Evolutionary conservation across 345 rosid genomes (phyloP), one percentile per base, ranked within the genome.

Genomic region (Pistacia integerrima): DNA sequence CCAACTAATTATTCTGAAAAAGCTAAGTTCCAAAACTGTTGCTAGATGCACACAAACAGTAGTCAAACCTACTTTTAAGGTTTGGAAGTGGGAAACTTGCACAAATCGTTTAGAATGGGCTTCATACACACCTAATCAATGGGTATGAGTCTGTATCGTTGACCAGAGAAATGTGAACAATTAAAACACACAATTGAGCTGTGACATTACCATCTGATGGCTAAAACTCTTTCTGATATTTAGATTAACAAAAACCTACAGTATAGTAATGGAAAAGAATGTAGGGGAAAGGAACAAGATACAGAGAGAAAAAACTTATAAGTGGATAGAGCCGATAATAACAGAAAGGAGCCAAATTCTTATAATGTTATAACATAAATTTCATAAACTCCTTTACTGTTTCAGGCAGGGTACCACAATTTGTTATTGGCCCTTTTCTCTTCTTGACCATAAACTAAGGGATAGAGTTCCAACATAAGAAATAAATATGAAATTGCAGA

Each of bases 381-480:
- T 59, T 72, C 71, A 20, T 72, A n/a, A 46, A 25, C 71, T 48
- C 25, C 25, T 46, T 73, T 28, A 46, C 36, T 57, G n/a, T 46
- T 14, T 25, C 25, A 25, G 25, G 25, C 25, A 41, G 36, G 75
- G 55, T 44, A 56, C 25, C 8, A 44, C 58, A 25, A 73, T 46
- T 72, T 61, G 18, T 22, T 67, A 12, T 17, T 49, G 38, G 48
- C 22, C 33, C 33, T 30, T 30, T 30, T 30, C 33, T 30, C 33
- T 1, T 30, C 36, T 70, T 44, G 25, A 0, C 33, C 56, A 72
- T 14, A 48, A 60, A 6, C 5, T 55, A 51, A 25, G 28, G 44
- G 59, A 66, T 44, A 16, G 72, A 75, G 38, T 62, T 59, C 61
- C 41, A 57, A 57, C 33, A 54, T 35, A 62, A 64, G 74, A 69